Percentiles rank a stretch among this genome's conserved stretches.
Conservation (phyloP, 805 yeast species). For the Clavispora fructus region DNA sequence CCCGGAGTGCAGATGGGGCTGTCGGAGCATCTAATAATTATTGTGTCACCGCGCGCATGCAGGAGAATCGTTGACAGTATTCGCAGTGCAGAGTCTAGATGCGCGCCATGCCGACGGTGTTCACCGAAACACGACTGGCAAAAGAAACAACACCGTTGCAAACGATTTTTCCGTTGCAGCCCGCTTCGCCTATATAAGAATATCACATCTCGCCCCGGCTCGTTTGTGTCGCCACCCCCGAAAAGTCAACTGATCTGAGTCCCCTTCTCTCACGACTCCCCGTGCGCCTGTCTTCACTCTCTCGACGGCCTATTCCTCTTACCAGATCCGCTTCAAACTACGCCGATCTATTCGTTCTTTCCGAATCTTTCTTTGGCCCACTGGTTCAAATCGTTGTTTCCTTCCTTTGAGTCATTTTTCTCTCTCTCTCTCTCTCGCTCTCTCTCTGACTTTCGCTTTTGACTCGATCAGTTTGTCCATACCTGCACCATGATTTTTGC, state of each 20-base stretch:
- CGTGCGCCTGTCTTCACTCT: background rate
- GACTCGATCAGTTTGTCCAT: background rate
- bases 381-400: background rate
- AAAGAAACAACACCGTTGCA: background rate
- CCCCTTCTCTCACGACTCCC: background rate
- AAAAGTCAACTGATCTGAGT: background rate
- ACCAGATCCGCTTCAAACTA: background rate
- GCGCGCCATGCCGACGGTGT: background rate
- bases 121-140: background rate
- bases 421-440: background rate
- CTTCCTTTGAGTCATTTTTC: background rate
- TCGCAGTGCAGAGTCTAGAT: background rate
- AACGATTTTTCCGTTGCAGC: background rate
- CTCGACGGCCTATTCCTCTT: background rate
- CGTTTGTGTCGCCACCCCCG: background rate
- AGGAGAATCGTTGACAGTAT: background rate
- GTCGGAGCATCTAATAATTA: background rate
- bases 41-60: background rate
- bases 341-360: background rate
- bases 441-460: background rate
- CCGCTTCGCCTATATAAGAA: background rate
- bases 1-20: background rate
- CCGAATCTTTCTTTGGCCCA: background rate
- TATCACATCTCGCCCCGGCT: background rate
- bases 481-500: constrained; percentile 9